Evolutionary conservation across 129 eudicot species (phyloP), one percentile per base, ranked within the genome.

Genomic region (Helianthus annuus): DNA sequence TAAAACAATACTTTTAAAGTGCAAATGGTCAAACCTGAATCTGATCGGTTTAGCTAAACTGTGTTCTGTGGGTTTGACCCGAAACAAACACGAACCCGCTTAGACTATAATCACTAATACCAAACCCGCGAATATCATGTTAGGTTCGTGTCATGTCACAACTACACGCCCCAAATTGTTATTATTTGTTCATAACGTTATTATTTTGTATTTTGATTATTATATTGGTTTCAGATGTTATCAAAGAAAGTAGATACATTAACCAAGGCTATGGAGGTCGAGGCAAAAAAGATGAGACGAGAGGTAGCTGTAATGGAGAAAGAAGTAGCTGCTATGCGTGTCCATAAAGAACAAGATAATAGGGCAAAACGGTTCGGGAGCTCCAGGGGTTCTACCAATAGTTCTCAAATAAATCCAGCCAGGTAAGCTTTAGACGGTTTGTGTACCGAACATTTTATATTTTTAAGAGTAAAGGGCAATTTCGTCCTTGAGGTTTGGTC

Each of bases 241-340:
- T 83, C 96, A 57, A 92, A 85, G 89, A 89, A 89, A 83, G 97
- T 92, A 34, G 97, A 92, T 62, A 92, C 97, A 2, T 76, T 86
- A 80, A 89, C 89, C 11, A 92, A 92, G 75, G 97, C 96, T 3
- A 83, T 89, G 96, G 97, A 89, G 79, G 96, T 92, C 63, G 96
- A 92, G 77, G 97, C 91, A 66, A 92, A 89, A 70, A 92, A 86
- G 82, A 92, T 86, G 96, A 86, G 97, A 81, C 86, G 97, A 63
- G 94, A 92, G 74, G 94, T 89, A 68, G 96, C 97, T 81, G 91
- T 92, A 34, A 88, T 92, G 96, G 97, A 92, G 87, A 92, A 92
- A 84, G 94, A 83, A 69, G 94, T 88, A 59, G 87, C 96, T 82
- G 96, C 95, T 4, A 93, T 93, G 94, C 96, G 95, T 61, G 89